phyloP scores from a whole-genome alignment of 2,329 filamentous ascomycete species.

The Penicillium sp. region DNA sequence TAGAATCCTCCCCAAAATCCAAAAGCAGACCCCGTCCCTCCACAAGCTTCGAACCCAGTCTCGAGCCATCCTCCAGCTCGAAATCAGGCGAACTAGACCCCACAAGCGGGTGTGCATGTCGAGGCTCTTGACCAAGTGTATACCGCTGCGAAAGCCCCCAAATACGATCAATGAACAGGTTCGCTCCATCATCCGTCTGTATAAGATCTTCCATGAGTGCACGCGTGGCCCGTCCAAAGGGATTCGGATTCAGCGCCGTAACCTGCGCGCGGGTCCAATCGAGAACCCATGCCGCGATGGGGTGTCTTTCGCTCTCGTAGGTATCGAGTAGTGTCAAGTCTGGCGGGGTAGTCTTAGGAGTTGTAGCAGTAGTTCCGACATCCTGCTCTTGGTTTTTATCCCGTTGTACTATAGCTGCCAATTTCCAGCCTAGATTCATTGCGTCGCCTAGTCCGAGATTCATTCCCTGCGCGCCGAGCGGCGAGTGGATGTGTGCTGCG shows the following conservation, averaged over 20 bases:
- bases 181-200: conserved; percentile 13
- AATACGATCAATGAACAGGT: conserved; percentile 30
- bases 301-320: conserved; percentile 53
- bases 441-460: conserved; percentile 56
- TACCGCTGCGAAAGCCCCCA: conserved; percentile 43
- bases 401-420: conserved; percentile 51
- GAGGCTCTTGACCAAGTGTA: conserved; percentile 21
- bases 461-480: conserved; percentile 27
- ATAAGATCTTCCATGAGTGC: conserved; percentile 7
- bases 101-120: conserved; percentile 32
- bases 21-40: conserved; percentile 29
- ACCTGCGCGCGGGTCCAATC: conserved; percentile 47
- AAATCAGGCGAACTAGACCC: conserved; percentile 45
- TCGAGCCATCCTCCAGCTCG: conserved; percentile 27
- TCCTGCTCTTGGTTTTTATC: conserved; percentile 18
- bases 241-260: conserved; percentile 33
- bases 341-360: too few relatives aligned
- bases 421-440: conserved; percentile 63
- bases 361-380: too few relatives aligned
- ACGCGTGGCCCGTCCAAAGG: conserved; percentile 28
- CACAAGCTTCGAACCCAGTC: conserved; percentile 37
- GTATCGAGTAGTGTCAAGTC: conserved; percentile 48
- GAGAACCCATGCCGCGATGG: conserved; percentile 35
- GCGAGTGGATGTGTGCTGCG: conserved; percentile 23
- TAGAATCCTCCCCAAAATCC: not conserved